Evolutionary conservation across 2,329 filamentous ascomycete species (phyloP), one percentile per base, ranked within the genome.

Genomic region (Arachnomyces sp.): DNA sequence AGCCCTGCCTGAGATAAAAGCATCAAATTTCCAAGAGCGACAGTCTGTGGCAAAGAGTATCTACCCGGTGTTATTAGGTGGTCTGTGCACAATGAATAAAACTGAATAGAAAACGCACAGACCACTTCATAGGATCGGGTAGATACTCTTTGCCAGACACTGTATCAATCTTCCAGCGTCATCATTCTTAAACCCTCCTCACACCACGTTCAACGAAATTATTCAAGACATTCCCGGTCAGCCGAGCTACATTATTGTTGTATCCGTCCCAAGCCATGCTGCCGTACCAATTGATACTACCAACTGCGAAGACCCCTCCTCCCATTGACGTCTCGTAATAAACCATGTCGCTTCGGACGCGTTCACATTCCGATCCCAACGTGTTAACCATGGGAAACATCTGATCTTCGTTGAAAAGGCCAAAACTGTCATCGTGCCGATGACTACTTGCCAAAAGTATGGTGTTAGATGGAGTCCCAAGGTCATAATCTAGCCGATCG

Each of bases 401-500:
- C 3, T 40, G 32, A 33, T 53, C 49, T 37, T 53, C 50, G 36
- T 50, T 50, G 36, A 52, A 52, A 9, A 52, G 31, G 11, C 50
- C 49, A 40, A 56, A 57, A 9, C 20, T 40, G 20, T 48, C 46
- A 11, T 46, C 33, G 33, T 46, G 42, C 20, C 39, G 37, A 11
- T 42, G 43, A 16, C 38, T 53, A 6, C 53, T 50, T 15, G 53
- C 54, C 13, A 60, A 36, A 4, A 61, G 36, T 2, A 59, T 43
- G 2, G 52, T 48, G 39, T 60, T 55, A 2, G 38, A 16, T 1
- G 60, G 59, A 13, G 54, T 58, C 1, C 60, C 60, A 11, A 55
- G 47, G 5, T 31, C 42, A 38, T 52, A 48, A 36, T 63, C 59
- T n/a, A 58, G 42, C 3, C 57, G 48, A 45, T 63, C 61, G 36